Conservation (phyloP, 2,329 filamentous ascomycete species). For the Talaromyces sp. region DNA sequence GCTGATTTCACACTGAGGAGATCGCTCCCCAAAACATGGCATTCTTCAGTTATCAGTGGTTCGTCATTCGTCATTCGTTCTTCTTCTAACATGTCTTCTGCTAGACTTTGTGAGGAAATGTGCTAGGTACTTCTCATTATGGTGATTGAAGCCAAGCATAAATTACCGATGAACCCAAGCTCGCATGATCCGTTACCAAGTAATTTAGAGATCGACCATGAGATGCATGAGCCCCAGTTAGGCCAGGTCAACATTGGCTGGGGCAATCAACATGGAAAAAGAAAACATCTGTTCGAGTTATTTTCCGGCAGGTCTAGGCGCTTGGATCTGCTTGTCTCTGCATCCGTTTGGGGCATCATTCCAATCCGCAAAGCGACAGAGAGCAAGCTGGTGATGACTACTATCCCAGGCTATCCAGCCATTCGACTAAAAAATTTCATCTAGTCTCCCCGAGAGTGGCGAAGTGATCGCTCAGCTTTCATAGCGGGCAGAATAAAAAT, state of each 20-base stretch:
- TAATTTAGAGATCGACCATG: constrained; percentile 2
- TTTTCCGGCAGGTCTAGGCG: neutral
- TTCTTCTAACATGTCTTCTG: neutral
- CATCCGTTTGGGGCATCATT: constrained; percentile 1
- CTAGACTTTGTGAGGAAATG: neutral
- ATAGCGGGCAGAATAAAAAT: neutral
- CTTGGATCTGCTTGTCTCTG: neutral
- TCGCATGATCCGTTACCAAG: neutral
- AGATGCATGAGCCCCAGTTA: constrained; percentile 1
- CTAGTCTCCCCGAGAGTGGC: neutral
- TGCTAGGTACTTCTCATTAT: neutral
- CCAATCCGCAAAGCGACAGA: constrained; percentile 1
- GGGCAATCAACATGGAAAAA: neutral
- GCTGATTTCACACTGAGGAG: neutral
- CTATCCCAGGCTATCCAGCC: neutral
- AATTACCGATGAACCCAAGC: neutral
- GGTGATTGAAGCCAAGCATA: neutral
- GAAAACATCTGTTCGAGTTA: neutral
- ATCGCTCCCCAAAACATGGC: neutral
- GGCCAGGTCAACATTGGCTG: neutral
- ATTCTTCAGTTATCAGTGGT: neutral
- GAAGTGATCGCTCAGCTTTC: constrained; percentile 5
- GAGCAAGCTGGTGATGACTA: neutral
- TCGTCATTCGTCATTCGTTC: neutral
- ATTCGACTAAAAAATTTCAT: neutral